These are phyloP conservation scores for Ananas comosus DNA, from an alignment of 176 grass and related monocot species.

Conservation along the genomic window DNA sequence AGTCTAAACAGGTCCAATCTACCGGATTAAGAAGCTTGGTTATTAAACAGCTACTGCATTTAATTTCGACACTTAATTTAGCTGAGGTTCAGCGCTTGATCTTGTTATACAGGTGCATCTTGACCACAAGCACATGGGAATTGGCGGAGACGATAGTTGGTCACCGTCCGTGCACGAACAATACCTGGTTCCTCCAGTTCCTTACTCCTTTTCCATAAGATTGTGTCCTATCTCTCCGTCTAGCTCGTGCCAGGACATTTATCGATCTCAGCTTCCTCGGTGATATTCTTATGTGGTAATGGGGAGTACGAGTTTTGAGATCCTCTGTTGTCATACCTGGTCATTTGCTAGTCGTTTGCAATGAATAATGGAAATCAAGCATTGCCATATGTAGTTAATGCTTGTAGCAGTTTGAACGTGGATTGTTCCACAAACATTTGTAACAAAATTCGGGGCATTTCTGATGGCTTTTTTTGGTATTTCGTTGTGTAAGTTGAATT, in stretches of 20 bases:
- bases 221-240: conserved; percentile 44
- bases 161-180: conserved; percentile 68
- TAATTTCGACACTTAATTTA: background rate
- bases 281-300: background rate
- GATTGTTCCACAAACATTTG: background rate
- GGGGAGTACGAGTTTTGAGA: background rate
- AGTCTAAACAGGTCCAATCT: too few species aligned
- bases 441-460: background rate
- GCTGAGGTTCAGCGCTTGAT: background rate
- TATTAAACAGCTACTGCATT: too few species aligned
- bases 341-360: too few species aligned
- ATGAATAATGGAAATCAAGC: too few species aligned
- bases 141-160: conserved; percentile 92
- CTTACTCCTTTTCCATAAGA: conserved; percentile 59
- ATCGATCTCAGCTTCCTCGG: conserved; percentile 36
- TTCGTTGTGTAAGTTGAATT: background rate
- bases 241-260: conserved; percentile 60
- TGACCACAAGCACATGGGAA: conserved; percentile 81
- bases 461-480: background rate
- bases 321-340: background rate
- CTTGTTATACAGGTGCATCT: conserved; percentile 64
- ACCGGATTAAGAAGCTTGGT: too few species aligned
- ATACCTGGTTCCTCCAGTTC: conserved; percentile 52
- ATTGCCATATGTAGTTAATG: too few species aligned
- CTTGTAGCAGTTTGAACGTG: too few species aligned